phyloP scores from a whole-genome alignment of 805 yeast genomes.

The Starmerella floricola region DNA sequence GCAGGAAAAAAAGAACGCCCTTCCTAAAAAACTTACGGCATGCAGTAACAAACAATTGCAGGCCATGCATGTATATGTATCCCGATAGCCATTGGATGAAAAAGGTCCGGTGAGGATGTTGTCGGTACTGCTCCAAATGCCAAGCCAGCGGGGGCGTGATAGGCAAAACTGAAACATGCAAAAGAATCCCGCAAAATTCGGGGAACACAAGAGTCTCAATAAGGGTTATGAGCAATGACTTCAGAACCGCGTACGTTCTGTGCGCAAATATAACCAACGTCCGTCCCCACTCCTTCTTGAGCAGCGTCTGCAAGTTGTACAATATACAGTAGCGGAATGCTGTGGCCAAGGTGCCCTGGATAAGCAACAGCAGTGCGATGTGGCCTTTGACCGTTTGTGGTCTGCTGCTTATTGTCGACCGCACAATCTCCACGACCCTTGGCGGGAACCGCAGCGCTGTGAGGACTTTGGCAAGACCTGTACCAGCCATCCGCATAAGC shows the following conservation, averaged over 20 bases:
- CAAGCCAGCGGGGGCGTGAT: conserved; percentile 23
- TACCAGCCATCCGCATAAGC: background rate
- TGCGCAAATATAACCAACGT: conserved; percentile 8
- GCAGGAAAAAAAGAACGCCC: conserved; percentile 81
- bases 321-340: conserved; percentile 4
- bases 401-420: background rate
- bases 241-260: conserved; percentile 40
- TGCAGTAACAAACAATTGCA: conserved; percentile 82
- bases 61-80: conserved; percentile 71
- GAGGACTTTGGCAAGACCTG: background rate
- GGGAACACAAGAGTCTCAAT: conserved; percentile 82
- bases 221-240: conserved; percentile 62
- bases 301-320: conserved; percentile 10
- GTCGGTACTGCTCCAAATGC: conserved; percentile 2
- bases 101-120: conserved; percentile 11
- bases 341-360: background rate
- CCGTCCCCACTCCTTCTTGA: conserved; percentile 9
- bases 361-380: background rate
- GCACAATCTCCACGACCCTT: background rate
- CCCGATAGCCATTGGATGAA: conserved; percentile 56
- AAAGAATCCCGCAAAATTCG: conserved; percentile 64
- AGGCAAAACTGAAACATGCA: conserved; percentile 60
- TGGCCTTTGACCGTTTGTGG: conserved; percentile 6
- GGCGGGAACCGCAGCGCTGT: background rate
- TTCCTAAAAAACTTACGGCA: conserved; percentile 64